Conservation (phyloP, 495 filamentous ascomycete genomes). For the Penicillium coffeae region DNA sequence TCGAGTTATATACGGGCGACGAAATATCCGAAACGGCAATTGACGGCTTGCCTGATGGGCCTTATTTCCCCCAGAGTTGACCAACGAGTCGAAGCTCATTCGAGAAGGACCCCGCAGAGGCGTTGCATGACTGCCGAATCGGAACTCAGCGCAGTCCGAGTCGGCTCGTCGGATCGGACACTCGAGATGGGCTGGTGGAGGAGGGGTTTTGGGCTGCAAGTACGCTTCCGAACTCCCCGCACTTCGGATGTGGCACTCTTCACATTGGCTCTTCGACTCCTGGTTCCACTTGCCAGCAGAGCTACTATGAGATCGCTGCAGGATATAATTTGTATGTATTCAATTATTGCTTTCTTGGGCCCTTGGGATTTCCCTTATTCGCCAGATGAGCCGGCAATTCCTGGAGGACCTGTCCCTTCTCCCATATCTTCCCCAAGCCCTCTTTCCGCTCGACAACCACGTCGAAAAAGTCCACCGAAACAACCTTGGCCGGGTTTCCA, state of each 20-base stretch:
- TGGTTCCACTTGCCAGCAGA: neutral
- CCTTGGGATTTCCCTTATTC: conserved; percentile 33
- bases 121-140: conserved; percentile 18
- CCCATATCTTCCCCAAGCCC: conserved; percentile 62
- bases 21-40: conserved; percentile 4
- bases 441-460: conserved; percentile 54
- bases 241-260: conserved; percentile 8
- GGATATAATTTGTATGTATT: too few species aligned
- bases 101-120: conserved; percentile 22
- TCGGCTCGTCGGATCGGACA: conserved; percentile 15
- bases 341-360: conserved; percentile 14
- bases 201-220: neutral
- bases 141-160: neutral
- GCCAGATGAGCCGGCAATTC: conserved; percentile 40
- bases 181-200: too few species aligned
- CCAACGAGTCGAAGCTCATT: conserved; percentile 22
- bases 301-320: too few species aligned
- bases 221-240: conserved; percentile 18
- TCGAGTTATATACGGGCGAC: neutral
- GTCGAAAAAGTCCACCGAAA: conserved; percentile 42
- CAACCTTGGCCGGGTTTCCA: conserved; percentile 23
- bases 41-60: neutral
- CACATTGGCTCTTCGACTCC: neutral
- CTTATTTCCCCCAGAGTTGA: conserved; percentile 12
- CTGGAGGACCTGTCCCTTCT: conserved; percentile 55